Conservation (phyloP, 2,329 filamentous ascomycete genomes). For the Anthostomella pinea region DNA sequence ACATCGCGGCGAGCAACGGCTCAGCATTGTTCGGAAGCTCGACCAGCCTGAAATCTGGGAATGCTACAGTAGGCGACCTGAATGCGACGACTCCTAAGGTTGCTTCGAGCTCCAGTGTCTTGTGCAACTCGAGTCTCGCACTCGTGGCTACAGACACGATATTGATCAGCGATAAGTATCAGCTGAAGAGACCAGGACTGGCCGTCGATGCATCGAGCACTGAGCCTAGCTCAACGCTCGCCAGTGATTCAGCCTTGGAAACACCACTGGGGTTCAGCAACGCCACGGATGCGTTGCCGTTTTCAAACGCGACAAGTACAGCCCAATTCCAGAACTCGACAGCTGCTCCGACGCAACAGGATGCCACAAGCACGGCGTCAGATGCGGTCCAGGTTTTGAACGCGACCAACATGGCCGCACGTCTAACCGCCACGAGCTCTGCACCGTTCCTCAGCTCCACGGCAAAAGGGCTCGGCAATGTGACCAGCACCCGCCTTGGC, state of each 20-base stretch:
- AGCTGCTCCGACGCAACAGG: neutral
- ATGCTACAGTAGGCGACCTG: constrained; percentile 5
- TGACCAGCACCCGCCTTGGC: neutral
- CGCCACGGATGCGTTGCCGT: constrained; percentile 1
- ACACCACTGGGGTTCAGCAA: constrained; percentile 4
- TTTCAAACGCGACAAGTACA: constrained; percentile 5
- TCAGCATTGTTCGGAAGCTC: constrained; percentile 14
- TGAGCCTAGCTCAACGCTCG: neutral
- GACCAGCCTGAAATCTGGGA: constrained; percentile 8
- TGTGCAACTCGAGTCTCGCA: neutral
- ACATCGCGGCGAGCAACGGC: constrained; percentile 6
- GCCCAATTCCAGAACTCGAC: constrained; percentile 11
- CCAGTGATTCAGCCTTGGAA: neutral
- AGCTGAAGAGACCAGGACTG: constrained; percentile 9
- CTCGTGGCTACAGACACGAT: neutral
- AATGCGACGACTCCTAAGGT: constrained; percentile 6
- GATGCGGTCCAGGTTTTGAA: constrained; percentile 4
- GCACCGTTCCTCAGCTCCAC: constrained; percentile 6
- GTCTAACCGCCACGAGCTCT: constrained; percentile 1
- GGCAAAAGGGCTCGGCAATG: neutral
- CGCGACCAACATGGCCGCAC: constrained; percentile 2
- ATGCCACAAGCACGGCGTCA: constrained; percentile 3
- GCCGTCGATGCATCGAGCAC: constrained; percentile 1
- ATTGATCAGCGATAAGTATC: constrained; percentile 7
- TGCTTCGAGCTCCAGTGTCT: too few species aligned